These are phyloP conservation scores for Amanita phalloides DNA, from an alignment of 768 basidiomycete species.

Conservation along the genomic window DNA sequence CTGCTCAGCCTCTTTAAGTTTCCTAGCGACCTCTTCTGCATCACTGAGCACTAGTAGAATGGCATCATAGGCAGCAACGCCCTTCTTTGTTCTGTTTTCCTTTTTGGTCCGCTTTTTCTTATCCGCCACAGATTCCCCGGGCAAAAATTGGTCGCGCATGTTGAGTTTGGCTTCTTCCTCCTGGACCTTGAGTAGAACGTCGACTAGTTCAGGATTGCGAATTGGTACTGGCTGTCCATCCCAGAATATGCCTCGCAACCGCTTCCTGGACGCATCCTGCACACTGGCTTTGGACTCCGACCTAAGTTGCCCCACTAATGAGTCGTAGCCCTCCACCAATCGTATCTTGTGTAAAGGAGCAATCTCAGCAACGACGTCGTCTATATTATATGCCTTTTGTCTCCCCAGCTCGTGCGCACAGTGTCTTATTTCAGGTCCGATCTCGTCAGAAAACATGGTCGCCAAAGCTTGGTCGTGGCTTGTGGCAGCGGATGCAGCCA, in stretches of 20 bases:
- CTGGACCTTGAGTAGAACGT: constrained; percentile 75
- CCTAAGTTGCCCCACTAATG: constrained; percentile 39
- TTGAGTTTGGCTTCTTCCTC: constrained; percentile 56
- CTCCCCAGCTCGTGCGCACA: constrained; percentile 84
- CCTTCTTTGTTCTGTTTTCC: constrained; percentile 44
- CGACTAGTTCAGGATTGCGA: constrained; percentile 85
- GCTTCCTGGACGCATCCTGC: constrained; percentile 34
- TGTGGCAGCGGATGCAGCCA: constrained; percentile 52
- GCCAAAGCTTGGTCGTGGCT: constrained; percentile 85
- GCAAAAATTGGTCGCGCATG: constrained; percentile 20
- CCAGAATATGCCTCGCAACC: constrained; percentile 58
- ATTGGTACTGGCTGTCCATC: constrained; percentile 78
- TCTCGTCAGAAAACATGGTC: constrained; percentile 72
- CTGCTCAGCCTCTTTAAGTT: constrained; percentile 78
- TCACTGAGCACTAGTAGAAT: constrained; percentile 80
- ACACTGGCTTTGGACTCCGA: constrained; percentile 25
- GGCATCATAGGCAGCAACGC: constrained; percentile 81
- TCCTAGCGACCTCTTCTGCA: constrained; percentile 76
- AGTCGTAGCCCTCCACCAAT: constrained; percentile 55
- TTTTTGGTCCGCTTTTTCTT: constrained; percentile 16
- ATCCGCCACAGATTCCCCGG: constrained; percentile 16
- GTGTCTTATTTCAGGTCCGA: constrained; percentile 86
- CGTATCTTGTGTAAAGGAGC: constrained; percentile 43
- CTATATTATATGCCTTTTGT: constrained; percentile 71
- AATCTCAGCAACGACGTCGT: constrained; percentile 59